These are phyloP conservation scores for Colletotrichum chlorophyti DNA, from an alignment of 2,329 filamentous ascomycete genomes.

Conservation along the genomic window DNA sequence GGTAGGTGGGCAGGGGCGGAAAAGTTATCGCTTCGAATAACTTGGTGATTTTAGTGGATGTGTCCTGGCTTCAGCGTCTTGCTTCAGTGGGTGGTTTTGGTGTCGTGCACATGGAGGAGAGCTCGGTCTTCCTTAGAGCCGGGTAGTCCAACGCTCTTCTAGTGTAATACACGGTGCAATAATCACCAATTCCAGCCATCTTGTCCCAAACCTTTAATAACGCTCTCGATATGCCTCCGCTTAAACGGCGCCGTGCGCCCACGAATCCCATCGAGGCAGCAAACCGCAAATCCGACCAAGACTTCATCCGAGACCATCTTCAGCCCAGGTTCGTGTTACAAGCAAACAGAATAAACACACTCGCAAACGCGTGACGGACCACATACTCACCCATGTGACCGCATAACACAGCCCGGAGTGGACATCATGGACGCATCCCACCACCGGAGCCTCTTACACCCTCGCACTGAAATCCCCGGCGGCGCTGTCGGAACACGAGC, in stretches of 20 bases:
- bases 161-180: too few species aligned
- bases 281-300: constrained; percentile 53
- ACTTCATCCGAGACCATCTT: constrained; percentile 57
- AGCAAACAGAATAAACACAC: too few species aligned
- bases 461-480: constrained; percentile 50
- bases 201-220: neutral
- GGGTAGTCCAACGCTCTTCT: too few species aligned
- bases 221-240: constrained; percentile 2
- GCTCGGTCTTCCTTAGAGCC: too few species aligned
- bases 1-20: too few species aligned
- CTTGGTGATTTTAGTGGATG: constrained; percentile 2
- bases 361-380: too few species aligned
- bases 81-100: neutral
- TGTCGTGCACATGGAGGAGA: neutral
- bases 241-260: constrained; percentile 30
- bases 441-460: constrained; percentile 45
- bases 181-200: too few species aligned
- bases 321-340: constrained; percentile 46
- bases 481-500: constrained; percentile 49
- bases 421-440: constrained; percentile 59
- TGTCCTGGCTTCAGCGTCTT: neutral
- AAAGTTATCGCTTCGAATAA: neutral
- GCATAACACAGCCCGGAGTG: constrained; percentile 34
- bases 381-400: neutral
- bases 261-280: constrained; percentile 53